These are phyloP conservation scores for Dryadomyces quercus-mongolicae DNA, from an alignment of 2,329 filamentous ascomycete genomes.

Conservation along the genomic window DNA sequence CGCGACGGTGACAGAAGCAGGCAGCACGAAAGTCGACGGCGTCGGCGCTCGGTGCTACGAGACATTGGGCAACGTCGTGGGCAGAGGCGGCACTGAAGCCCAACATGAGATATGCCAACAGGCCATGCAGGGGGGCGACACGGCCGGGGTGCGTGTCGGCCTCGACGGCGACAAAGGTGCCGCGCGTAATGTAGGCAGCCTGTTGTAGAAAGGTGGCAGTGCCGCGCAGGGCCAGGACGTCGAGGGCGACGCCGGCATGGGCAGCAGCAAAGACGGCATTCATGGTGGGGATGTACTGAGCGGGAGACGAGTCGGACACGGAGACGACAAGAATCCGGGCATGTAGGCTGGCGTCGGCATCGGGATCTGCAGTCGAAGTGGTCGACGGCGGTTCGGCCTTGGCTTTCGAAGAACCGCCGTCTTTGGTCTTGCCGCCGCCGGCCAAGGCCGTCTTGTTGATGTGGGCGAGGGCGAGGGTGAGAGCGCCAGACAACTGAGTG, in stretches of 20 bases:
- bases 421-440: constrained; percentile 7
- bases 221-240: constrained; percentile 77
- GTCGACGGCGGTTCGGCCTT: constrained; percentile 12
- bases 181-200: constrained; percentile 53
- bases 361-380: constrained; percentile 18
- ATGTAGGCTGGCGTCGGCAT: constrained; percentile 40
- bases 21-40: constrained; percentile 95
- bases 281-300: constrained; percentile 97
- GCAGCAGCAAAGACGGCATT: constrained; percentile 95
- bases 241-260: constrained; percentile 76
- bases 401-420: constrained; percentile 7
- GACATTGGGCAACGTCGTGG: constrained; percentile 16
- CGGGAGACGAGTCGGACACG: constrained; percentile 71
- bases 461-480: constrained; percentile 80
- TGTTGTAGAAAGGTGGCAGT: constrained; percentile 91
- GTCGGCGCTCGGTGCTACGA: constrained; percentile 71
- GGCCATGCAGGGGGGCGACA: constrained; percentile 39
- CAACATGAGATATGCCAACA: constrained; percentile 92
- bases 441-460: constrained; percentile 59
- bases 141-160: constrained; percentile 12
- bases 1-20: constrained; percentile 88
- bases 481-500: constrained; percentile 79
- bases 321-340: constrained; percentile 82
- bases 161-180: constrained; percentile 38
- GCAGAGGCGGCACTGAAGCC: constrained; percentile 44